These are phyloP conservation scores for Benincasa hispida DNA, from an alignment of 306 rosid species.

Conservation along the genomic window DNA sequence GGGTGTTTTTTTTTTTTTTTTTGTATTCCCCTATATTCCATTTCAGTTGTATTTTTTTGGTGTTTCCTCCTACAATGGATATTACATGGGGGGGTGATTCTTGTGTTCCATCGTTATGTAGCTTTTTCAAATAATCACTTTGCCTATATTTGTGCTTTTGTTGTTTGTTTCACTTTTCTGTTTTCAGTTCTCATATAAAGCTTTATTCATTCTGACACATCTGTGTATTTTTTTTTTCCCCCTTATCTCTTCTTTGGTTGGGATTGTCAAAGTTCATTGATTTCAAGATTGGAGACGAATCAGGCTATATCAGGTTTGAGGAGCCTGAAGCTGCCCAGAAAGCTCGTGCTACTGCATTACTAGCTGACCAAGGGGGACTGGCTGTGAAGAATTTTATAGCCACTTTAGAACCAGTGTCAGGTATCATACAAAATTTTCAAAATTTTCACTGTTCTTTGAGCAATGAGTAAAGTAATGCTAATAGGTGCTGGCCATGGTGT, in stretches of 20 bases:
- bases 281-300: constrained; percentile 74
- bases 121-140: background rate
- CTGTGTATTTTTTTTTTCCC: background rate
- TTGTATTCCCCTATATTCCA: too few relatives aligned
- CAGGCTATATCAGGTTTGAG: constrained; percentile 72
- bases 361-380: constrained; percentile 60
- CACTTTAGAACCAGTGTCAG: constrained; percentile 62
- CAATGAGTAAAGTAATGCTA: background rate
- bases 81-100: background rate
- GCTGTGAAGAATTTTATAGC: constrained; percentile 63
- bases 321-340: constrained; percentile 76
- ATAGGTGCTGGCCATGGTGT: background rate
- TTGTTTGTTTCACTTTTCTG: background rate
- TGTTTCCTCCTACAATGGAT: too few relatives aligned
- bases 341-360: constrained; percentile 81
- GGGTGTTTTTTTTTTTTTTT: too few relatives aligned
- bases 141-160: background rate
- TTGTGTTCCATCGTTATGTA: background rate
- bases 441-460: background rate
- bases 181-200: background rate
- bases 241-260: background rate
- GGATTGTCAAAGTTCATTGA: constrained; percentile 47
- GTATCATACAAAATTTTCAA: constrained; percentile 25
- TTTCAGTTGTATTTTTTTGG: too few relatives aligned
- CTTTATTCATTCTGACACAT: constrained; percentile 10